These are phyloP conservation scores for Penicillium sp. DNA, from an alignment of 2,329 filamentous ascomycete genomes.

Conservation along the genomic window DNA sequence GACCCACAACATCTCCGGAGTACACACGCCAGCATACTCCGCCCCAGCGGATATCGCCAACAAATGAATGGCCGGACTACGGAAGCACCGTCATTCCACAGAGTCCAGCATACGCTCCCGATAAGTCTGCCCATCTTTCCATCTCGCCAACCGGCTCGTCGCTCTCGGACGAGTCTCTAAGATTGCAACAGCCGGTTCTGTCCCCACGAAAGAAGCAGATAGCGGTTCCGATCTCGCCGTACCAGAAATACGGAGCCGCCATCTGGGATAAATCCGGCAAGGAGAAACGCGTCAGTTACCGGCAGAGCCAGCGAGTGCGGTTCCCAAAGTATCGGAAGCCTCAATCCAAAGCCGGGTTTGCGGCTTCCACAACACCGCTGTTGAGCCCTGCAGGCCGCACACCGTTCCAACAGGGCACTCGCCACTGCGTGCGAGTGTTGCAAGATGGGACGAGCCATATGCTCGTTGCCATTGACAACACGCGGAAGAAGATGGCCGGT, in stretches of 20 bases:
- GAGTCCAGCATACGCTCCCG: conserved; percentile 11
- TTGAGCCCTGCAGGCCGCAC: conserved; percentile 27
- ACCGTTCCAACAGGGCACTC: conserved; percentile 31
- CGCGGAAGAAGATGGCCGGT: conserved; percentile 40
- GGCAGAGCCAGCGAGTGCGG: conserved; percentile 26
- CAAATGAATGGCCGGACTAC: conserved; percentile 21
- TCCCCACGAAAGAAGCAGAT: conserved; percentile 30
- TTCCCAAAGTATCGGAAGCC: conserved; percentile 25
- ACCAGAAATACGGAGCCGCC: conserved; percentile 43
- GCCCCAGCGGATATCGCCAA: conserved; percentile 17
- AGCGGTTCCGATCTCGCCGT: conserved; percentile 40
- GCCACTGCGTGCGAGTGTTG: conserved; percentile 31
- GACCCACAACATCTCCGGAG: conserved; percentile 23
- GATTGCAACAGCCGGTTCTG: conserved; percentile 9
- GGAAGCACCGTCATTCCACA: conserved; percentile 10
- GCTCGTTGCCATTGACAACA: conserved; percentile 36
- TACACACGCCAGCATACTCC: conserved; percentile 13
- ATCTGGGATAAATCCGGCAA: conserved; percentile 40
- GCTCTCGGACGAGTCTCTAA: conserved; percentile 18
- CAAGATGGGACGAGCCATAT: conserved; percentile 35
- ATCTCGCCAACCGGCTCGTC: conserved; percentile 20
- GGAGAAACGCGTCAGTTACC: conserved; percentile 29
- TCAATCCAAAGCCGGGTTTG: conserved; percentile 13
- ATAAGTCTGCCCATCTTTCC: conserved; percentile 20
- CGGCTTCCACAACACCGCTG: conserved; percentile 20